Percentiles rank a stretch among this genome's conserved stretches.
Evolutionary conservation across 208 protist species (phyloP).

Genomic region (Trypanosoma melophagium): DNA sequence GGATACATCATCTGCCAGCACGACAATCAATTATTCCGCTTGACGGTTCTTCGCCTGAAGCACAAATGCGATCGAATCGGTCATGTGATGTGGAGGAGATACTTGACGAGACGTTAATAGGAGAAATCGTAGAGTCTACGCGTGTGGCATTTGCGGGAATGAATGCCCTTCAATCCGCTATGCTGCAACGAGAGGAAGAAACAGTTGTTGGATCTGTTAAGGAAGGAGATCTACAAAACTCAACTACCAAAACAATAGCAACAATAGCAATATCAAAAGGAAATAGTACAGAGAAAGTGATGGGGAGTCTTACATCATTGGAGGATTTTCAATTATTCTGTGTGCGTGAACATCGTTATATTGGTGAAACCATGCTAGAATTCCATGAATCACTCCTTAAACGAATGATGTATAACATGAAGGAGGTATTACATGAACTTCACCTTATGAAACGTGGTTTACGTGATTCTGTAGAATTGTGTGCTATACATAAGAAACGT

Average conservation of each 20-base stretch:
- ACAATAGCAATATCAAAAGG: not conserved
- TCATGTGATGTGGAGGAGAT: not conserved
- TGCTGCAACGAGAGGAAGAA: not conserved
- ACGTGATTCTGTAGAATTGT: slow-evolving; percentile 17
- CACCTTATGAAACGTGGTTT: slow-evolving; percentile 6
- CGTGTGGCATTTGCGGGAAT: slow-evolving; percentile 11
- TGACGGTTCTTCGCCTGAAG: not conserved
- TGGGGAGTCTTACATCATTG: not conserved
- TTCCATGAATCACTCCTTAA: slow-evolving; percentile 5
- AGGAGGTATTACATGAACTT: slow-evolving; percentile 10
- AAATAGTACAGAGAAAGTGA: not conserved
- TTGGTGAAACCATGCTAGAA: not conserved
- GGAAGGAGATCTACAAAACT: not conserved
- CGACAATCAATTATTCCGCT: not conserved
- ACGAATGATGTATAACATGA: slow-evolving; percentile 5
- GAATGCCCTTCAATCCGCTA: not conserved
- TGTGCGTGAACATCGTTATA: not conserved
- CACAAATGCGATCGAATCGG: not conserved
- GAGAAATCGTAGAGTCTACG: not conserved
- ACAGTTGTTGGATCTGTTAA: not conserved
- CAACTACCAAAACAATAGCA: not conserved
- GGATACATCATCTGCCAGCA: slow-evolving; percentile 5
- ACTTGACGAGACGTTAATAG: slow-evolving; percentile 1
- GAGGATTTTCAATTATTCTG: not conserved
- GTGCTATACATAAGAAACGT: slow-evolving; percentile 13